Conservation (phyloP, 441 rosid species). For the Erodium moschatum region DNA sequence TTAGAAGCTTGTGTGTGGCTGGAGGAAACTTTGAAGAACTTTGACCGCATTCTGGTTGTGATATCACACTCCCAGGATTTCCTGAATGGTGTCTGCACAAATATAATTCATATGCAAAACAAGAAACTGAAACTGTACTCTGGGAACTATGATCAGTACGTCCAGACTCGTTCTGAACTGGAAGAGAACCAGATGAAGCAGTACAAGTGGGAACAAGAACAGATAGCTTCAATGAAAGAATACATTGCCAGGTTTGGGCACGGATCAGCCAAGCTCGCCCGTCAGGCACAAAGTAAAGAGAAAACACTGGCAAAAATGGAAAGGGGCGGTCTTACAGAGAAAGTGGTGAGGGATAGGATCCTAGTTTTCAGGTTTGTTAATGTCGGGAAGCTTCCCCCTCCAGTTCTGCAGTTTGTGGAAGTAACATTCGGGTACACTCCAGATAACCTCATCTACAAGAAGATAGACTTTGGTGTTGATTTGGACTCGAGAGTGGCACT, state of each 20-base stretch:
- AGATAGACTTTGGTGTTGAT: slow-evolving; percentile 86
- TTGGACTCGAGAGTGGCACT: slow-evolving; percentile 86
- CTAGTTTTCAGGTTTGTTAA: slow-evolving; percentile 76
- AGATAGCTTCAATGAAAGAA: slow-evolving; percentile 90
- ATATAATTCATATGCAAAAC: slow-evolving; percentile 92
- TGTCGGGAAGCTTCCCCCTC: slow-evolving; percentile 98
- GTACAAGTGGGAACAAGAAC: slow-evolving; percentile 97
- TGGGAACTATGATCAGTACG: slow-evolving; percentile 88
- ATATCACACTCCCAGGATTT: slow-evolving; percentile 94
- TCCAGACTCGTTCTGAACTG: slow-evolving; percentile 79
- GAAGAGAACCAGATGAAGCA: slow-evolving; percentile 99
- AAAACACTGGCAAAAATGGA: slow-evolving; percentile 97
- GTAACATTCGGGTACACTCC: slow-evolving; percentile 86
- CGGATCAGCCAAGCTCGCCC: slow-evolving; percentile 94
- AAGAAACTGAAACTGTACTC: slow-evolving; percentile 63
- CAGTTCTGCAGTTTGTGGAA: slow-evolving; percentile 92
- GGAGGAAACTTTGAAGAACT: slow-evolving; percentile 80
- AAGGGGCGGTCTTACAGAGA: slow-evolving; percentile 89
- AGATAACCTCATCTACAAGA: slow-evolving; percentile 66
- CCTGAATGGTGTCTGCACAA: slow-evolving; percentile 93
- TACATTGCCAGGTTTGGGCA: slow-evolving; percentile 97
- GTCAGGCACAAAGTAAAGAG: slow-evolving; percentile 97
- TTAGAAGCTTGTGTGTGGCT: slow-evolving; percentile 97
- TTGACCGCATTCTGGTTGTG: slow-evolving; percentile 83
- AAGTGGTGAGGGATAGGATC: slow-evolving; percentile 61